Base-by-base conservation (phyloP, 2,329 filamentous ascomycete species). In the Alternaria solani region DNA sequence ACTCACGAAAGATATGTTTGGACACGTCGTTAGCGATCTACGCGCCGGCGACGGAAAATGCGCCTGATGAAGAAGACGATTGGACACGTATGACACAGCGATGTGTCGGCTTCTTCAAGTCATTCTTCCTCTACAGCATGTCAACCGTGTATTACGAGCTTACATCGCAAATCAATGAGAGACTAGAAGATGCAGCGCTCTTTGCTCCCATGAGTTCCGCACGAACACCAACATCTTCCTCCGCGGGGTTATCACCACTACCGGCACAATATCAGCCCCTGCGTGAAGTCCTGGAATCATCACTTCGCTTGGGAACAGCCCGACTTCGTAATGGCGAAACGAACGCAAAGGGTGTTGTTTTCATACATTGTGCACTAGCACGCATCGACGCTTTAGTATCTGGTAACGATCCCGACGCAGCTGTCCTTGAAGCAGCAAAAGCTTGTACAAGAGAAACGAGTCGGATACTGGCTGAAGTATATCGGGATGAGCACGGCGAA, bases 1-100 rank as follows among this genome's bases (percentile, higher is more conserved):
- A 81, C 72, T 86, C 49, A 18, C 2, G 80, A 34, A 85, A 83
- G 59, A 73, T 81, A 7, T 82, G 79, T 61, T 61, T 85, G 2
- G 84, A 87, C 12, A 63, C 61, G 0, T 71, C 71, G 1, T 32
- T 74, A 9, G 48, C 61, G 0, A 64, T 75, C 39, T 61, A 63
- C n/a, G 57, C 64, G 1, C 71, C 70, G 9, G 65, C 65, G 4
- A 60, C 62, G 2, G 36, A 55, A 18, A 41, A 43, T 1, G 3
- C 42, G 7, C 32, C 59, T 7, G 59, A 41, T 20, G 59, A 64
- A 44, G 47, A 62, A 39, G 73, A 75, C 44, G 70, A 75, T 48
- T 74, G 67, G 67, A 63, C 51, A 12, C 51, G 57, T 2, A 64
- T 74, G 36, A 63, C 62, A 4, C 56, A 65, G 39, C 61, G 59